A percentile compares a stretch with the other conserved stretches of the same genome.
phyloP scores from a whole-genome alignment of 2,329 filamentous ascomycete genomes.

The Penicillium fuscoglaucum region DNA sequence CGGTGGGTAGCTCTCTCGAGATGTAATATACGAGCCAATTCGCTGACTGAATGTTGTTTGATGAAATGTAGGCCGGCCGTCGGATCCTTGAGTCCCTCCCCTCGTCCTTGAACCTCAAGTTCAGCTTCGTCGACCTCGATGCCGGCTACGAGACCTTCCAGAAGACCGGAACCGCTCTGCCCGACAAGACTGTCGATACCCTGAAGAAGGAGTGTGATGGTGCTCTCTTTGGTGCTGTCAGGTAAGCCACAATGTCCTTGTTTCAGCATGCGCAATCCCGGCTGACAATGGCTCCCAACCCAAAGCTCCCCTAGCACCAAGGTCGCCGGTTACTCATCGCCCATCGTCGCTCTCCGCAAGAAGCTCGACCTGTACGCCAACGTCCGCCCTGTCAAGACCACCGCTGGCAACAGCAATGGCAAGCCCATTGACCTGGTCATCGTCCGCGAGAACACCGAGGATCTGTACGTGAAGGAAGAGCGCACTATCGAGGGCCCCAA shows the following conservation, averaged over 20 bases:
- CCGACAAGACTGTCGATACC: conserved; percentile 85
- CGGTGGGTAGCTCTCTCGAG: conserved; percentile 49
- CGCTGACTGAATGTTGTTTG: conserved; percentile 16
- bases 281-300: conserved; percentile 3
- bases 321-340: conserved; percentile 92
- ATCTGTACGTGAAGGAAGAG: conserved; percentile 97
- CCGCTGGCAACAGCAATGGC: conserved; percentile 49
- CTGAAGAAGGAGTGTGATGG: conserved; percentile 90
- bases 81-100: conserved; percentile 91
- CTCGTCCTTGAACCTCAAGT: conserved; percentile 84
- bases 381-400: conserved; percentile 90
- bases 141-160: conserved; percentile 95
- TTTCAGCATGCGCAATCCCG: not conserved
- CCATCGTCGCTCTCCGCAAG: conserved; percentile 96
- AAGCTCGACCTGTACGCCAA: conserved; percentile 94
- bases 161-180: conserved; percentile 81
- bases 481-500: conserved; percentile 70
- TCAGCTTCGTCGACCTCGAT: conserved; percentile 89
- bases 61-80: conserved; percentile 63
- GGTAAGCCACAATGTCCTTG: conserved; percentile 41
- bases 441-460: conserved; percentile 97
- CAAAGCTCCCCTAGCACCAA: conserved; percentile 76
- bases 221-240: conserved; percentile 93
- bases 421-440: conserved; percentile 91
- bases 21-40: conserved; percentile 8